phyloP scores from a whole-genome alignment of 768 basidiomycete genomes.

The Suillus clintonianus region DNA sequence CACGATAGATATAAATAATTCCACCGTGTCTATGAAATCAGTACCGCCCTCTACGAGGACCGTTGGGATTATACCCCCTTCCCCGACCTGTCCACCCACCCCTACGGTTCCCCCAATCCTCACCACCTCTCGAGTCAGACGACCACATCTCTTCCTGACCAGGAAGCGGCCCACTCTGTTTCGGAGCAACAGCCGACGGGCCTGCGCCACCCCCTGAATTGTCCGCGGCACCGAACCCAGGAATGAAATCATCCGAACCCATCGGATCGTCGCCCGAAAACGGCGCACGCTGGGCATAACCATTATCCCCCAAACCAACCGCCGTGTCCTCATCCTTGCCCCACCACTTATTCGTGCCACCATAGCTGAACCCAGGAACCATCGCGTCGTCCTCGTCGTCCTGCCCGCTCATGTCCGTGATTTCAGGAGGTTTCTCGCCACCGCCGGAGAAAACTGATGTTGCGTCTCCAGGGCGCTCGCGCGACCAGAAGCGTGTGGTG shows the following conservation, averaged over 20 bases:
- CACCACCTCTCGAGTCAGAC: constrained; percentile 30
- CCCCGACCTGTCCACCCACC: constrained; percentile 35
- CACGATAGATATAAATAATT: background rate
- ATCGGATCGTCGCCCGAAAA: constrained; percentile 29
- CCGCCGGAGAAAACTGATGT: constrained; percentile 77
- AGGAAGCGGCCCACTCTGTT: constrained; percentile 39
- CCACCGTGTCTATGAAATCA: constrained; percentile 3
- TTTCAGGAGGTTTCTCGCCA: constrained; percentile 82
- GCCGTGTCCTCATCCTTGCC: constrained; percentile 46
- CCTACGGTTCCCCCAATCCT: constrained; percentile 40
- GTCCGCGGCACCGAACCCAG: constrained; percentile 55
- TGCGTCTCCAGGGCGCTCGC: constrained; percentile 85
- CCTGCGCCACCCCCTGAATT: constrained; percentile 24
- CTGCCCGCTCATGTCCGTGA: constrained; percentile 53
- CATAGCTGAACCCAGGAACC: constrained; percentile 73
- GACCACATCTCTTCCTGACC: constrained; percentile 57
- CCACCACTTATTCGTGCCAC: constrained; percentile 41
- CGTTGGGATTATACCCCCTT: constrained; percentile 32
- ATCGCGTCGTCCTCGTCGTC: constrained; percentile 77
- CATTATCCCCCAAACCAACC: constrained; percentile 8
- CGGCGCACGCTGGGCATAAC: constrained; percentile 23
- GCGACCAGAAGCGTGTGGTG: constrained; percentile 98
- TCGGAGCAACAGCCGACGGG: constrained; percentile 31
- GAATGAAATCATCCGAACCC: constrained; percentile 60
- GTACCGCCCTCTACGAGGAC: constrained; percentile 27